Evolutionary conservation across 441 rosid genomes (phyloP).

Genomic region (Euphorbia celastroides): DNA sequence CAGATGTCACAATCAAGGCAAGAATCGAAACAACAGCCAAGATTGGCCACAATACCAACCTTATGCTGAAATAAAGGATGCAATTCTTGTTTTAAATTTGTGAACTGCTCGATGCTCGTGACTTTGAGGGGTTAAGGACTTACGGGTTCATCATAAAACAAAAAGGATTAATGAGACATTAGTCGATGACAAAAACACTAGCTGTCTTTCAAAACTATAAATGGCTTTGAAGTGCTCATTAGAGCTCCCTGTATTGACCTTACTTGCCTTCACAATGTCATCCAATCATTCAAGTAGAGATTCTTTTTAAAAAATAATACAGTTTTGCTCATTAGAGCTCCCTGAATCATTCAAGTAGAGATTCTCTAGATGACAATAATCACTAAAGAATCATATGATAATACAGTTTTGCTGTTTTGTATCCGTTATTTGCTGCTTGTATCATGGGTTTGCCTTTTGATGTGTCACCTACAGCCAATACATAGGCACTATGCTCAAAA

Average conservation of each 20-base stretch:
- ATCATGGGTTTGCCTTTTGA: not conserved
- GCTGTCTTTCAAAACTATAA: not conserved
- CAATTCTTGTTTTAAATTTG: not conserved
- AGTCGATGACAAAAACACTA: not conserved
- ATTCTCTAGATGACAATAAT: not conserved
- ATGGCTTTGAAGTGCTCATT: not conserved
- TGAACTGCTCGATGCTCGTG: not conserved
- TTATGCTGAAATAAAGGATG: not conserved
- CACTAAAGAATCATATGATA: too few relatives aligned
- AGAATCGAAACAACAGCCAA: not conserved
- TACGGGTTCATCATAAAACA: not conserved
- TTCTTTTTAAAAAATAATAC: not conserved
- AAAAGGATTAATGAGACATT: not conserved
- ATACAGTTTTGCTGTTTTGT: too few relatives aligned
- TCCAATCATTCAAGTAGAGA: not conserved
- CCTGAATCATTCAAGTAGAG: not conserved
- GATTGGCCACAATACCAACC: not conserved
- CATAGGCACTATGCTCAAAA: not conserved
- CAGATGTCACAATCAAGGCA: not conserved
- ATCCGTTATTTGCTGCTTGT: not conserved
- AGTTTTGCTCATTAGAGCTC: too few relatives aligned
- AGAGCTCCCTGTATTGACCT: not conserved
- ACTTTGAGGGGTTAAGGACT: not conserved
- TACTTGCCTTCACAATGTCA: not conserved
- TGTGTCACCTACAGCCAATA: not conserved